These are phyloP conservation scores for Porphyrellus sp. DNA, from an alignment of 1,284 basidiomycete species.

Conservation along the genomic window DNA sequence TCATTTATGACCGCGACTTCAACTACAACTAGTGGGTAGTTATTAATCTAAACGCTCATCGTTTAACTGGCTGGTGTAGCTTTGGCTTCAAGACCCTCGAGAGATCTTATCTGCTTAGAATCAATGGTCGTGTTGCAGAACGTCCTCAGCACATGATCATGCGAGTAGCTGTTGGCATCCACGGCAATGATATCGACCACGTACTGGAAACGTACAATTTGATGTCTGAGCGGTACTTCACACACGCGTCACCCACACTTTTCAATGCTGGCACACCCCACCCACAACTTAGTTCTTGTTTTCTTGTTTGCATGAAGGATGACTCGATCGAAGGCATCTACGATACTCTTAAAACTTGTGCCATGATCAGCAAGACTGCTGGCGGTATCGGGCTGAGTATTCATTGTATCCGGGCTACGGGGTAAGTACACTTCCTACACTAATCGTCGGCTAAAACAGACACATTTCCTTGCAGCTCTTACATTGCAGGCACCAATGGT, in stretches of 20 bases:
- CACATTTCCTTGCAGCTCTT: slow-evolving; percentile 50
- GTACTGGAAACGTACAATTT: slow-evolving; percentile 91
- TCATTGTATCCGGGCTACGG: slow-evolving; percentile 96
- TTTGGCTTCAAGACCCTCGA: slow-evolving; percentile 99
- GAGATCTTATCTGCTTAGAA: slow-evolving; percentile 93
- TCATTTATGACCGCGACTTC: slow-evolving; percentile 99
- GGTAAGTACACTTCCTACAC: slow-evolving; percentile 46
- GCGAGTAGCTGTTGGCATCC: slow-evolving; percentile 98
- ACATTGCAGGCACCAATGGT: slow-evolving; percentile 94
- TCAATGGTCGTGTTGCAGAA: slow-evolving; percentile 94
- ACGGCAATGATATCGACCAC: slow-evolving; percentile 86
- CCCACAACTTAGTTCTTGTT: slow-evolving; percentile 95
- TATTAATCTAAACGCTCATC: not conserved
- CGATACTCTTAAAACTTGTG: slow-evolving; percentile 97
- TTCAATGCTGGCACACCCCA: slow-evolving; percentile 98
- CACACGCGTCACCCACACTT: slow-evolving; percentile 95
- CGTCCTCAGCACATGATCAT: slow-evolving; percentile 99
- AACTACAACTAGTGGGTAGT: slow-evolving; percentile 83
- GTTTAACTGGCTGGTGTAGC: slow-evolving; percentile 41
- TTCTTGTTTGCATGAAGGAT: slow-evolving; percentile 97
- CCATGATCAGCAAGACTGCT: slow-evolving; percentile 99
- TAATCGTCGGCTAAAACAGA: slow-evolving; percentile 10
- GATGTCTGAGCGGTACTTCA: slow-evolving; percentile 97
- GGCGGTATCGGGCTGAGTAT: slow-evolving; percentile 97
- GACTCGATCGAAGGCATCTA: slow-evolving; percentile 99